A percentile compares a stretch with the other conserved stretches of the same genome.
Evolutionary conservation across 2,329 filamentous ascomycete genomes (phyloP).

Genomic region (Exophiala phaeomuriformis): DNA sequence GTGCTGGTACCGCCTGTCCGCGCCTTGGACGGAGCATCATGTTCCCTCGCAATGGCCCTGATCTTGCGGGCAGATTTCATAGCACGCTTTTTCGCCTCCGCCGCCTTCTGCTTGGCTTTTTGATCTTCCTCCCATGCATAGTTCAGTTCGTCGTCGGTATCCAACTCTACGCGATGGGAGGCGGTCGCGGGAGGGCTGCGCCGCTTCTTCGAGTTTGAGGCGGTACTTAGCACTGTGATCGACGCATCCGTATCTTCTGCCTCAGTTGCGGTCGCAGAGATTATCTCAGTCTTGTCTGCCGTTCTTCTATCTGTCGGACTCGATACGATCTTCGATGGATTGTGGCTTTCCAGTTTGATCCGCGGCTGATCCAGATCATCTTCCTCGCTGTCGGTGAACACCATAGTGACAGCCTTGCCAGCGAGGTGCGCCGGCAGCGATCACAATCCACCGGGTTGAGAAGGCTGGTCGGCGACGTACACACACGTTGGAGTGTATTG

Average conservation of each 20-base stretch:
- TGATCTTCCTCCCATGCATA: slow-evolving; percentile 12
- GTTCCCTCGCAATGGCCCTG: slow-evolving; percentile 49
- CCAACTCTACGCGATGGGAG: slow-evolving; percentile 2
- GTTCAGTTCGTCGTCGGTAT: slow-evolving; percentile 18
- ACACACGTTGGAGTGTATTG: not conserved
- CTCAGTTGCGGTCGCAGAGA: not conserved
- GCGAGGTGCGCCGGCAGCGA: not conserved
- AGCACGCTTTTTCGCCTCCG: slow-evolving; percentile 3
- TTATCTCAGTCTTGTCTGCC: not conserved
- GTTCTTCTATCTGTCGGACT: not conserved
- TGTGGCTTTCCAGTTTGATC: slow-evolving; percentile 3
- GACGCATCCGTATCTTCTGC: slow-evolving; percentile 2
- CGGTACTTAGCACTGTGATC: not conserved
- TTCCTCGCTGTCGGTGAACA: slow-evolving; percentile 23
- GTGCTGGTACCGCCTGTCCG: slow-evolving; percentile 29
- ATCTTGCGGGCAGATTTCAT: slow-evolving; percentile 44
- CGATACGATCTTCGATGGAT: not conserved
- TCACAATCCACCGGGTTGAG: not conserved
- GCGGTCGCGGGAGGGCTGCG: not conserved
- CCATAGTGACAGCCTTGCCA: slow-evolving; percentile 6
- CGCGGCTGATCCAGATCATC: slow-evolving; percentile 16
- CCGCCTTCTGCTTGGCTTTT: slow-evolving; percentile 1
- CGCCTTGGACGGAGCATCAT: slow-evolving; percentile 40
- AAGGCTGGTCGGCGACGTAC: not conserved
- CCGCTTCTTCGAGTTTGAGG: not conserved